Evolutionary conservation across 208 protist species (phyloP), one percentile per base, ranked within the genome.

Genomic region (Acanthamoeba royreba): DNA sequence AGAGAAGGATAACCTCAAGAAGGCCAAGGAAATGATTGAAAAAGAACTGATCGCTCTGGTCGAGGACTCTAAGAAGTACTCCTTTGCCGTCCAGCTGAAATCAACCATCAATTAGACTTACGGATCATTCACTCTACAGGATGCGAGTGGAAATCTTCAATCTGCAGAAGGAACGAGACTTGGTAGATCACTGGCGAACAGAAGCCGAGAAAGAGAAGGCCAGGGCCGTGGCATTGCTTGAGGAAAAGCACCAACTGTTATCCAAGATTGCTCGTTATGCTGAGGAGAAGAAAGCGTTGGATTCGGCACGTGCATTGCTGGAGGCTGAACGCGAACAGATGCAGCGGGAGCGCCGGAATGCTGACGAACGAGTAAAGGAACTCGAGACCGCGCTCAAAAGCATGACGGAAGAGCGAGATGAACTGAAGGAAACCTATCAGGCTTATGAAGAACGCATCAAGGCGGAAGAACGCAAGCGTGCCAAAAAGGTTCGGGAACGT

Each of bases 11-110:
- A 90, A 90, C 40, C 83, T 90, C 35, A 61, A 69, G 33, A 90
- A 66, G 83, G 83, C 83, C 47, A 90, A 90, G 49, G 83, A 90
- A 22, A 90, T 90, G 83, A 90, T 90, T 52, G 83, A 90, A n/a
- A 90, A 90, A 42, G 83, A 90, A 19, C 83, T 90, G 31, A 90
- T 72, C 17, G 52, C 55, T 15, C 83, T 90, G 0, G 35, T 90
- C 55, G 55, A 72, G 17, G 83, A 90, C 47, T 72, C 47, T n/a
- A 90, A 90, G 19, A 90, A 61, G 83, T 90, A 58, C 33, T n/a
- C n/a, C n/a, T n/a, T n/a, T n/a, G n/a, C n/a, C 43, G 19, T 35
- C 25, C 40, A 17, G 8, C 42, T 17, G 22, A 38, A 47, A 42
- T 83, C 4, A 35, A 17, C 25, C 4, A 17, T 83, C 66, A 77